These are phyloP conservation scores for Talaromyces stipitatus DNA, from an alignment of 495 filamentous ascomycete genomes.

Conservation along the genomic window DNA sequence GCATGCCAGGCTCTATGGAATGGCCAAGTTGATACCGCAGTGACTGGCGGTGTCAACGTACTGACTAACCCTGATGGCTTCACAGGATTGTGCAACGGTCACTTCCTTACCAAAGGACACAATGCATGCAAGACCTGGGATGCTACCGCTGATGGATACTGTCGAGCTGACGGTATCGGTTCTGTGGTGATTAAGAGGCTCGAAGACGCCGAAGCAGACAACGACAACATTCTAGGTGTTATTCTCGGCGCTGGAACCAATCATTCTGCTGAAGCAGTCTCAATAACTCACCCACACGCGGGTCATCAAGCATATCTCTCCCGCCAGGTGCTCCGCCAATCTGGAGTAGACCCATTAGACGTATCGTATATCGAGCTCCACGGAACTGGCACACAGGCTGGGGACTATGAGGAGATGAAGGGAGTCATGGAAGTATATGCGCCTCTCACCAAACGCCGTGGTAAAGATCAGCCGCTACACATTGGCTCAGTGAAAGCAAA, in stretches of 20 bases:
- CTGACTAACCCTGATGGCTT: constrained; percentile 65
- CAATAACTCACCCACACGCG: constrained; percentile 40
- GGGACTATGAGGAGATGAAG: constrained; percentile 24
- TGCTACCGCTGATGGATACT: constrained; percentile 63
- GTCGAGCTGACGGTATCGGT: constrained; percentile 45
- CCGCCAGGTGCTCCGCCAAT: constrained; percentile 31
- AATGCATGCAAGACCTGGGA: constrained; percentile 65
- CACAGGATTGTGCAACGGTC: constrained; percentile 56
- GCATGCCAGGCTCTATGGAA: constrained; percentile 59
- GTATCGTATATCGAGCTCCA: constrained; percentile 46
- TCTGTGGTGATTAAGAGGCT: constrained; percentile 37
- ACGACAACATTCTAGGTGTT: constrained; percentile 37
- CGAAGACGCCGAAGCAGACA: constrained; percentile 38
- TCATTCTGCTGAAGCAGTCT: constrained; percentile 37
- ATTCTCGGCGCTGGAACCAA: constrained; percentile 32
- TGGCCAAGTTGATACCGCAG: constrained; percentile 62
- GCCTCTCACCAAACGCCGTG: constrained; percentile 5
- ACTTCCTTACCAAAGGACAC: constrained; percentile 54
- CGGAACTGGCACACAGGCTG: constrained; percentile 38
- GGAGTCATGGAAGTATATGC: constrained; percentile 24
- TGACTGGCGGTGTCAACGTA: constrained; percentile 61
- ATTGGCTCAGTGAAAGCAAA: constrained; percentile 32
- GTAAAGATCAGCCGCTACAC: constrained; percentile 9
- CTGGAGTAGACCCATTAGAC: constrained; percentile 39
- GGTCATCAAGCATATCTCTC: constrained; percentile 39